Conservation (phyloP, 1,284 basidiomycete species). For the Papiliotrema laurentii region DNA sequence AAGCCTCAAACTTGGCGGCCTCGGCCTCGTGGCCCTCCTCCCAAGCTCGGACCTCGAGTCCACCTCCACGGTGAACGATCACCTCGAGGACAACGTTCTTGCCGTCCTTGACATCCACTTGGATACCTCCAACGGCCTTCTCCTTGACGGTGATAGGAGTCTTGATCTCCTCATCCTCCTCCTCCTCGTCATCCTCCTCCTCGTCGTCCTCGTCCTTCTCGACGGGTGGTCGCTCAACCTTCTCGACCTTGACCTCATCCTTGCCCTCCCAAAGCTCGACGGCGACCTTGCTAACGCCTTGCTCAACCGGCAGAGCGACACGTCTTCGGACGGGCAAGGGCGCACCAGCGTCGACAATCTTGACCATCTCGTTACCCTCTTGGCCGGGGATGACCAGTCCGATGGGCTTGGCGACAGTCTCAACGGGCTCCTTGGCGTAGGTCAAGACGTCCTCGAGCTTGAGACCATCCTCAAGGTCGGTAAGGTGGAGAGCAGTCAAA, state of each 20-base stretch:
- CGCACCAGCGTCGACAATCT: constrained; percentile 67
- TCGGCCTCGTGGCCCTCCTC: constrained; percentile 33
- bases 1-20: too few species aligned
- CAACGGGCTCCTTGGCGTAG: constrained; percentile 50
- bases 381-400: constrained; percentile 73
- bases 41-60: constrained; percentile 52
- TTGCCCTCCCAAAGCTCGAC: constrained; percentile 86
- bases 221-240: constrained; percentile 51
- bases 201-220: constrained; percentile 41
- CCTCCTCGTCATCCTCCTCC: constrained; percentile 60
- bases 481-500: constrained; percentile 72
- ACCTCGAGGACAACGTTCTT: constrained; percentile 63
- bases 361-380: constrained; percentile 49
- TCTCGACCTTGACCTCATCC: constrained; percentile 72
- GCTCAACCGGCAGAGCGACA: constrained; percentile 64
- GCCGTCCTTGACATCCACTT: constrained; percentile 54
- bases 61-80: constrained; percentile 50
- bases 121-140: constrained; percentile 53
- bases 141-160: constrained; percentile 62
- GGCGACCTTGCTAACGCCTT: constrained; percentile 58
- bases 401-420: constrained; percentile 64
- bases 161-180: constrained; percentile 64
- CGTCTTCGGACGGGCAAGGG: constrained; percentile 72
- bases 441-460: constrained; percentile 52
- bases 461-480: constrained; percentile 51